phyloP scores from a whole-genome alignment of 345 rosid genomes.

The Pugionium dolabratum region DNA sequence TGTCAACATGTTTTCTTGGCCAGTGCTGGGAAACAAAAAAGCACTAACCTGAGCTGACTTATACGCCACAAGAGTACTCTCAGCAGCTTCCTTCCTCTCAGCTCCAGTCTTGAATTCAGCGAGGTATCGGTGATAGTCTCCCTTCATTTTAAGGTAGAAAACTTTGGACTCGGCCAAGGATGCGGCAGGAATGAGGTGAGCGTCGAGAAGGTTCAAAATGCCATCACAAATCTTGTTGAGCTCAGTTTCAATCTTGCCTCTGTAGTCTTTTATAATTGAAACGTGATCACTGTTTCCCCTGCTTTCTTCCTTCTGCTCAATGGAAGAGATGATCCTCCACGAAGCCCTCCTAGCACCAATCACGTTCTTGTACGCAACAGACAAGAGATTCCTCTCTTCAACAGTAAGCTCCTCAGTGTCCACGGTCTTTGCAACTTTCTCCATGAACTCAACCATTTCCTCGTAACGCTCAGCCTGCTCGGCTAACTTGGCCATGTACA shows the following conservation, averaged over 20 bases:
- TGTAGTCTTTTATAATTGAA: constrained; percentile 72
- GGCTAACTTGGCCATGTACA: constrained; percentile 93
- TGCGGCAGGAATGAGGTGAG: constrained; percentile 84
- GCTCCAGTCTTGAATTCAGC: constrained; percentile 94
- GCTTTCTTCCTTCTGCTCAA: constrained; percentile 70
- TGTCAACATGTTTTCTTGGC: background rate
- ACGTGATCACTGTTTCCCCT: constrained; percentile 90
- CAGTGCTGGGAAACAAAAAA: background rate
- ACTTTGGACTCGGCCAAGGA: constrained; percentile 91
- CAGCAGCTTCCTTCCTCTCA: constrained; percentile 98
- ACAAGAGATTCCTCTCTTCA: constrained; percentile 93
- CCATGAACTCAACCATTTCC: constrained; percentile 99
- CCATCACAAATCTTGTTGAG: constrained; percentile 91
- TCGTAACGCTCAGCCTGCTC: constrained; percentile 98
- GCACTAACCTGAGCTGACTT: constrained; percentile 86
- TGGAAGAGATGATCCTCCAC: too few species aligned
- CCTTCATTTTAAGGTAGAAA: constrained; percentile 96
- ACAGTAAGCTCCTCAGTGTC: constrained; percentile 87
- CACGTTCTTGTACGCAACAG: constrained; percentile 43
- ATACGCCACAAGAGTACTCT: constrained; percentile 90
- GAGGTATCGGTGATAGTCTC: constrained; percentile 91
- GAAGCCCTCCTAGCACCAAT: too few species aligned
- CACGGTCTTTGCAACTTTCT: constrained; percentile 83
- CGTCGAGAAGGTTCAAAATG: constrained; percentile 79
- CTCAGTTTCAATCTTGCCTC: constrained; percentile 85